These are phyloP conservation scores for Auricularia sp. DNA, from an alignment of 768 basidiomycete species.

Conservation along the genomic window DNA sequence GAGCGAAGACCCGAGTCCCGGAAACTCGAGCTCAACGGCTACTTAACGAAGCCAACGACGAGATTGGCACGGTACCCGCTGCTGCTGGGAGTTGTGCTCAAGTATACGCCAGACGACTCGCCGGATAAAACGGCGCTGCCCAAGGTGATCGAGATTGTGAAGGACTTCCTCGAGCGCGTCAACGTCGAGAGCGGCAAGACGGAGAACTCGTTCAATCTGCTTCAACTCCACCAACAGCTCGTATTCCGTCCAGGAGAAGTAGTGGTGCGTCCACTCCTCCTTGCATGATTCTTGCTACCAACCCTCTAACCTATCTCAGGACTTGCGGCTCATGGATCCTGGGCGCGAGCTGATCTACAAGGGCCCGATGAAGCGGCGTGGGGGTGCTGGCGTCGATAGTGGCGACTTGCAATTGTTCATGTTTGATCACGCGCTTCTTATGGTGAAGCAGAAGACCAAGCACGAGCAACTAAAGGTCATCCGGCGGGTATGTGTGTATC, in stretches of 20 bases:
- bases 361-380: conserved; percentile 78
- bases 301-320: conserved; percentile 32
- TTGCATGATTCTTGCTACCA: not conserved
- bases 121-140: conserved; percentile 72
- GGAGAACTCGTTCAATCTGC: conserved; percentile 91
- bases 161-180: conserved; percentile 77
- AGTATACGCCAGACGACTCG: conserved; percentile 85
- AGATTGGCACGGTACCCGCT: conserved; percentile 95
- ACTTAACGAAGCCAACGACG: conserved; percentile 96
- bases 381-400: conserved; percentile 58
- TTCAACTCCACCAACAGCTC: conserved; percentile 88
- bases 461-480: conserved; percentile 90
- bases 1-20: conserved; percentile 92
- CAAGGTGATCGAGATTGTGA: conserved; percentile 65
- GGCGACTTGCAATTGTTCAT: conserved; percentile 90
- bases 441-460: conserved; percentile 90
- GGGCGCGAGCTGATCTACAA: conserved; percentile 87
- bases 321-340: conserved; percentile 79
- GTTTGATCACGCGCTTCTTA: conserved; percentile 92
- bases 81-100: conserved; percentile 81
- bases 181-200: conserved; percentile 91
- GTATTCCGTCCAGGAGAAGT: conserved; percentile 83
- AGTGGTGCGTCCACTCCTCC: conserved; percentile 49
- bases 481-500: conserved; percentile 55
- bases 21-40: conserved; percentile 94